Percentiles rank a stretch among this genome's conserved stretches.
Evolutionary conservation across 192 early-diverging fungal genomes (phyloP).

Genomic region (Coemansia sp.): DNA sequence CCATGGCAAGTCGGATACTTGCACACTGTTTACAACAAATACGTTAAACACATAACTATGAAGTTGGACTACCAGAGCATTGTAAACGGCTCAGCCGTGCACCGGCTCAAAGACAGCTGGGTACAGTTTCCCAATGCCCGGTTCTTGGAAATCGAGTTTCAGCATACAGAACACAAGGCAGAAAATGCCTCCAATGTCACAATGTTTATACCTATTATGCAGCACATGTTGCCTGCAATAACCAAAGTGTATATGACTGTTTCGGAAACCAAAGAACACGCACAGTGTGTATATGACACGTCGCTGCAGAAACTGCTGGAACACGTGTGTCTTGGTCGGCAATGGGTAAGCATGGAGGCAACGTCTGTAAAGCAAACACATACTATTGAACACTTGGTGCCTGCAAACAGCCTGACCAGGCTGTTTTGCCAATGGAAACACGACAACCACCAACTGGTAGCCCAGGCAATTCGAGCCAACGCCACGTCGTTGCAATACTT

Average conservation of each 20-base stretch:
- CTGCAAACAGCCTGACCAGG: background rate
- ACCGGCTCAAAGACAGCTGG: background rate
- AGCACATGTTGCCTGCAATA: background rate
- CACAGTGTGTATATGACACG: background rate
- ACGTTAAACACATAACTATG: background rate
- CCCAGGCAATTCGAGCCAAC: constrained; percentile 1
- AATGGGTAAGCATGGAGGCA: background rate
- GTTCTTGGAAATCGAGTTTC: background rate
- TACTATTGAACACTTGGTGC: background rate
- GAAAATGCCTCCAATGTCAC: background rate
- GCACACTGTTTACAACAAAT: background rate
- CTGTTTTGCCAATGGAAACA: background rate
- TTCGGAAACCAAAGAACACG: background rate
- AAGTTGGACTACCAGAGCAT: background rate
- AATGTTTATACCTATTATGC: background rate
- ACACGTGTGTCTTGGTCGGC: background rate
- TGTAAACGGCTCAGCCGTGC: background rate
- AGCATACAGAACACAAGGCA: background rate
- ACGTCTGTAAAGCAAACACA: background rate
- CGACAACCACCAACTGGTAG: background rate
- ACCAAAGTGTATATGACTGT: background rate
- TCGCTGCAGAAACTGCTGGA: background rate
- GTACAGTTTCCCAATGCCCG: background rate
- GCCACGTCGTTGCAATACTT: background rate
- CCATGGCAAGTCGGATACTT: background rate